Conservation (phyloP, 2,329 filamentous ascomycete species). For the Fusarium poae region DNA sequence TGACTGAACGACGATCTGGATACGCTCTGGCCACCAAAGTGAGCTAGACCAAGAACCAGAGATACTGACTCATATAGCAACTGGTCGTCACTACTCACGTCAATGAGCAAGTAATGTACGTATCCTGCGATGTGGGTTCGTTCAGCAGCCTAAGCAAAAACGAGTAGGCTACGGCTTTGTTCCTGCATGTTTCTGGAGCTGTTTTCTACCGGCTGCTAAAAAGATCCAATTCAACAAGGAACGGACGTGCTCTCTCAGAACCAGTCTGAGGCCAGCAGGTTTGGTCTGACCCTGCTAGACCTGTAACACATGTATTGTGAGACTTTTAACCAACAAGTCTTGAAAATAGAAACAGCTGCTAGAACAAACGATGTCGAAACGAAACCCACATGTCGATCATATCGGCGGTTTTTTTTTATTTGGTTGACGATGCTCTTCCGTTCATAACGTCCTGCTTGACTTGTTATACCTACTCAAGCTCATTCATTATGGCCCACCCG, state of each 20-base stretch:
- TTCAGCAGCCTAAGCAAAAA: slow-evolving; percentile 35
- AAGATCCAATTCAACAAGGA: slow-evolving; percentile 36
- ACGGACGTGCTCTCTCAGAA: slow-evolving; percentile 24
- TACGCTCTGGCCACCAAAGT: slow-evolving; percentile 10
- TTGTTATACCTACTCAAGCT: slow-evolving; percentile 1
- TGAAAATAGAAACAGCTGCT: slow-evolving; percentile 13
- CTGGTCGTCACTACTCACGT: slow-evolving; percentile 32
- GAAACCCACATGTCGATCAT: slow-evolving; percentile 39
- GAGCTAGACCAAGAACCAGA: slow-evolving; percentile 15
- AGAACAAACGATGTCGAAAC: slow-evolving; percentile 21
- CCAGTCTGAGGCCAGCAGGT: slow-evolving; percentile 29
- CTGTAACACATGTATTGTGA: slow-evolving; percentile 25
- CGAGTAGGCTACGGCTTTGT: slow-evolving; percentile 45
- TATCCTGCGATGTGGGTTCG: slow-evolving; percentile 37
- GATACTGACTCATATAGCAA: slow-evolving; percentile 14
- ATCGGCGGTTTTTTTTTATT: slow-evolving; percentile 18
- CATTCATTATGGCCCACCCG: slow-evolving; percentile 1
- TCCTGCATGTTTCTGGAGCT: slow-evolving; percentile 49
- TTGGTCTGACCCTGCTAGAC: slow-evolving; percentile 24
- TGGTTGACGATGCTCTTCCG: neutral
- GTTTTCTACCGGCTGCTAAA: slow-evolving; percentile 34
- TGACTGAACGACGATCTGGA: slow-evolving; percentile 20
- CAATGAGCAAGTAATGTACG: slow-evolving; percentile 30
- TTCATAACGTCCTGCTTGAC: slow-evolving; percentile 2
- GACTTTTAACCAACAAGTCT: slow-evolving; percentile 5